phyloP scores from a whole-genome alignment of 352 stramenopile species.

The Elongisporangium prolatum region DNA sequence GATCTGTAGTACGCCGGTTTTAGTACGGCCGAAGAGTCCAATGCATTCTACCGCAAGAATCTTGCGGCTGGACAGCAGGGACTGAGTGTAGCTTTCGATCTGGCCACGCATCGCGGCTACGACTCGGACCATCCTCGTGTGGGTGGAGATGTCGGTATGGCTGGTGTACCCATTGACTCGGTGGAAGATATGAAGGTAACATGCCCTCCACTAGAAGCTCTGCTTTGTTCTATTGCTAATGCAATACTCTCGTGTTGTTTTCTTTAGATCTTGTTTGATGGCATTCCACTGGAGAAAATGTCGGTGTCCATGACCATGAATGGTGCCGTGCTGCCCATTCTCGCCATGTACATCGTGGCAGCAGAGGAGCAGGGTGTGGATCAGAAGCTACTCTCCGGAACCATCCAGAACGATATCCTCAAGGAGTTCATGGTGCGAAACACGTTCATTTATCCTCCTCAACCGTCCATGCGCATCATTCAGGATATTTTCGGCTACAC shows the following conservation, averaged over 20 bases:
- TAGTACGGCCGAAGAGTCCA: constrained; percentile 95
- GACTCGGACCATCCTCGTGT: constrained; percentile 95
- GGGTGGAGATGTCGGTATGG: constrained; percentile 96
- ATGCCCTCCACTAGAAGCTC: constrained; percentile 12
- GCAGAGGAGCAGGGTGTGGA: constrained; percentile 94
- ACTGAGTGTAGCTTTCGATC: constrained; percentile 95
- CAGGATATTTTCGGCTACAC: constrained; percentile 98
- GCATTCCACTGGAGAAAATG: constrained; percentile 95
- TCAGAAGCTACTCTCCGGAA: constrained; percentile 78
- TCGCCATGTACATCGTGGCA: constrained; percentile 96
- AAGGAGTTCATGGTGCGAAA: constrained; percentile 97
- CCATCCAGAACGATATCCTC: constrained; percentile 96
- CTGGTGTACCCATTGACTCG: constrained; percentile 94
- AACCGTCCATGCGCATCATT: constrained; percentile 93
- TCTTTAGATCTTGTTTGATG: constrained; percentile 90
- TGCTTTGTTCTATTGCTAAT: background rate
- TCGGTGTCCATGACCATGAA: constrained; percentile 99
- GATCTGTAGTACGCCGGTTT: constrained; percentile 92
- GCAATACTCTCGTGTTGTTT: background rate
- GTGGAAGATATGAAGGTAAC: constrained; percentile 94
- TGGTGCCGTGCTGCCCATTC: constrained; percentile 93
- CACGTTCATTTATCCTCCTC: constrained; percentile 98
- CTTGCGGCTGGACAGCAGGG: constrained; percentile 89
- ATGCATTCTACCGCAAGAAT: constrained; percentile 96
- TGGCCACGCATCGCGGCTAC: constrained; percentile 97